Percentiles rank a stretch among this genome's conserved stretches.
These are phyloP conservation scores for Ganoderma resinaceum DNA, from an alignment of 1,284 basidiomycete species.

Conservation along the genomic window DNA sequence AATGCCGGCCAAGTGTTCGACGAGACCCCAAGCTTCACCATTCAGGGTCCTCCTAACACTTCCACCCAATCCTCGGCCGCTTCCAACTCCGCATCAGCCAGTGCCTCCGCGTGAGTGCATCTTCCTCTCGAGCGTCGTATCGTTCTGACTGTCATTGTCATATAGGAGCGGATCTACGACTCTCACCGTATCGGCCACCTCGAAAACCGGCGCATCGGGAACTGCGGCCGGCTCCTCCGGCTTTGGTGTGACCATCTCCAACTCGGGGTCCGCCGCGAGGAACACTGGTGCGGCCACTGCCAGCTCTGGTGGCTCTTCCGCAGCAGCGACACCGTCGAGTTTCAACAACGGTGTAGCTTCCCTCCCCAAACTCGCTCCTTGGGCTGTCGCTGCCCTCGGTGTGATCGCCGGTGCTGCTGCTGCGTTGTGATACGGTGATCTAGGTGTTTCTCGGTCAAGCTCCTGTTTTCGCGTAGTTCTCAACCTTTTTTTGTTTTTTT, in stretches of 20 bases:
- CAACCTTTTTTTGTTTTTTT: slow-evolving; percentile 1
- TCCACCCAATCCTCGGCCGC: slow-evolving; percentile 32
- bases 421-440: slow-evolving; percentile 27
- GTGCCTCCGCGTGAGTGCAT: slow-evolving; percentile 15
- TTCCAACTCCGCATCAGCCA: slow-evolving; percentile 18
- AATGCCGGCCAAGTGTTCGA: slow-evolving; percentile 57
- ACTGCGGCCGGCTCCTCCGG: slow-evolving; percentile 2
- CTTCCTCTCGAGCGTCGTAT: no score
- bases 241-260: slow-evolving; percentile 31
- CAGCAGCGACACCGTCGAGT: not conserved
- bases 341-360: slow-evolving; percentile 35
- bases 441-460: not conserved
- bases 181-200: slow-evolving; percentile 15
- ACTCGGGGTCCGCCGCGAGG: slow-evolving; percentile 2
- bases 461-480: not conserved
- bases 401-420: slow-evolving; percentile 37
- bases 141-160: not conserved
- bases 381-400: slow-evolving; percentile 34
- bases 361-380: slow-evolving; percentile 31
- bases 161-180: slow-evolving; percentile 8
- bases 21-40: slow-evolving; percentile 50
- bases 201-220: not conserved
- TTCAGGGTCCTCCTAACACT: slow-evolving; percentile 40
- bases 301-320: slow-evolving; percentile 19
- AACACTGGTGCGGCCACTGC: slow-evolving; percentile 15